phyloP scores from a whole-genome alignment of 2,329 filamentous ascomycete species.

The Triangularia verruculosa region DNA sequence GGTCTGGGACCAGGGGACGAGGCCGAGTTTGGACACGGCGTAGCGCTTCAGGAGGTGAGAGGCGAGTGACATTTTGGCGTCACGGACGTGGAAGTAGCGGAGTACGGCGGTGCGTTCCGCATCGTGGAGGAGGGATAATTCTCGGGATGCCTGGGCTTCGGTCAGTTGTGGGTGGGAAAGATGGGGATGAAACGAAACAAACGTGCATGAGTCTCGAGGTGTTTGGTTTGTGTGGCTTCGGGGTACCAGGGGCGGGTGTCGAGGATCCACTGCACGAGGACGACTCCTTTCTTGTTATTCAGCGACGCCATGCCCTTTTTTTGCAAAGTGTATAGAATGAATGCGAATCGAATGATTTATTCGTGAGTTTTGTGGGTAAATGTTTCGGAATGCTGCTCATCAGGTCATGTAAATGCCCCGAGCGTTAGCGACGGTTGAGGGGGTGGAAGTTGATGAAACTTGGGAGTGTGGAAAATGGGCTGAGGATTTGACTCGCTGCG shows the following conservation, averaged over 20 bases:
- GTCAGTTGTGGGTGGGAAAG: neutral
- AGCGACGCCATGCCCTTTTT: neutral
- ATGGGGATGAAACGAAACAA: neutral
- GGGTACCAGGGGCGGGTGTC: constrained; percentile 60
- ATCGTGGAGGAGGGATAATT: constrained; percentile 49
- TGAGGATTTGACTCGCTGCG: constrained; percentile 8
- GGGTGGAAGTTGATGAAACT: constrained; percentile 4
- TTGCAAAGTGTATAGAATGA: neutral
- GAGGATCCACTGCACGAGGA: constrained; percentile 58
- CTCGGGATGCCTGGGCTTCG: constrained; percentile 48
- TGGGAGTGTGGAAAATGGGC: constrained; percentile 7
- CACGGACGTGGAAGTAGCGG: constrained; percentile 63
- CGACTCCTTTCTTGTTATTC: constrained; percentile 18
- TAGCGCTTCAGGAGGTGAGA: constrained; percentile 73
- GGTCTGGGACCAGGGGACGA: constrained; percentile 54
- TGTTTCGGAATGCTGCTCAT: constrained; percentile 9
- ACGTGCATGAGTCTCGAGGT: constrained; percentile 47
- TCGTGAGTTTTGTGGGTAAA: neutral
- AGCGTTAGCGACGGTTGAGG: neutral
- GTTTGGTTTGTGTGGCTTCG: constrained; percentile 45
- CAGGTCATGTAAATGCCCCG: neutral
- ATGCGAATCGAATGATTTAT: constrained; percentile 13
- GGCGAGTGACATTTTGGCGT: constrained; percentile 71
- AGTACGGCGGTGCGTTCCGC: constrained; percentile 58
- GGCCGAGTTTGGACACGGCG: constrained; percentile 57